A percentile compares a stretch with the other conserved stretches of the same genome.
phyloP scores from a whole-genome alignment of 2,329 filamentous ascomycete species.

The Allantophomopsis cytisporea region DNA sequence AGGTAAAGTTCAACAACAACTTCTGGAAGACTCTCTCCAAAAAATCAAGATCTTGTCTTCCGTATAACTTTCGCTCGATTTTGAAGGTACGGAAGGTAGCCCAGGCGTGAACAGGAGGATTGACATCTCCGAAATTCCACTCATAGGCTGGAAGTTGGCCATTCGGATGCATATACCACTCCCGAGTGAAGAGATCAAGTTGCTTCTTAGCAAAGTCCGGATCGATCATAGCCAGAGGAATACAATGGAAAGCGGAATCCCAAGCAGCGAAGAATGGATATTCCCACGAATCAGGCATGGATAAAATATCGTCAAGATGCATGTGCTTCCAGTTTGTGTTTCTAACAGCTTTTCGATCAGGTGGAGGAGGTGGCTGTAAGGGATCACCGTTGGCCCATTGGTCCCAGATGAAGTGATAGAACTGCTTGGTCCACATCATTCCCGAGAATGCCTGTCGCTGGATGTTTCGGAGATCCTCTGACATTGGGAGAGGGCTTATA shows the following conservation, averaged over 20 bases:
- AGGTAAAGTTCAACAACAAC: slow-evolving; percentile 89
- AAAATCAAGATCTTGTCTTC: slow-evolving; percentile 87
- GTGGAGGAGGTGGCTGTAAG: slow-evolving; percentile 72
- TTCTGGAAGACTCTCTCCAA: slow-evolving; percentile 96
- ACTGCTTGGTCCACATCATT: slow-evolving; percentile 98
- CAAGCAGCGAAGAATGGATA: slow-evolving; percentile 97
- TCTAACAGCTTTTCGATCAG: slow-evolving; percentile 64
- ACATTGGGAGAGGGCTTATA: slow-evolving; percentile 85
- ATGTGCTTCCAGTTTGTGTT: slow-evolving; percentile 92
- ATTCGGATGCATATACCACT: slow-evolving; percentile 99
- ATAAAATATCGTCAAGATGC: slow-evolving; percentile 86
- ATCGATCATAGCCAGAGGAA: slow-evolving; percentile 91
- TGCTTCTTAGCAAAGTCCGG: slow-evolving; percentile 98
- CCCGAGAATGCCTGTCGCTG: slow-evolving; percentile 89
- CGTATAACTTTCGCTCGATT: slow-evolving; percentile 95
- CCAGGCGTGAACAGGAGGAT: slow-evolving; percentile 94
- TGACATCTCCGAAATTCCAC: slow-evolving; percentile 97
- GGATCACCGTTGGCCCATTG: slow-evolving; percentile 96
- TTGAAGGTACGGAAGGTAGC: slow-evolving; percentile 93
- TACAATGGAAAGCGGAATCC: slow-evolving; percentile 96
- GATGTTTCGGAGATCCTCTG: slow-evolving; percentile 86
- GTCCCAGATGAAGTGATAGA: slow-evolving; percentile 94
- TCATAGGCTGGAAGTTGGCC: slow-evolving; percentile 86
- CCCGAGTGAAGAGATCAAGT: slow-evolving; percentile 84
- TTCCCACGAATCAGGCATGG: slow-evolving; percentile 98